Base-by-base conservation (phyloP, 1,284 basidiomycete genomes). In the Fomitopsis betulina region DNA sequence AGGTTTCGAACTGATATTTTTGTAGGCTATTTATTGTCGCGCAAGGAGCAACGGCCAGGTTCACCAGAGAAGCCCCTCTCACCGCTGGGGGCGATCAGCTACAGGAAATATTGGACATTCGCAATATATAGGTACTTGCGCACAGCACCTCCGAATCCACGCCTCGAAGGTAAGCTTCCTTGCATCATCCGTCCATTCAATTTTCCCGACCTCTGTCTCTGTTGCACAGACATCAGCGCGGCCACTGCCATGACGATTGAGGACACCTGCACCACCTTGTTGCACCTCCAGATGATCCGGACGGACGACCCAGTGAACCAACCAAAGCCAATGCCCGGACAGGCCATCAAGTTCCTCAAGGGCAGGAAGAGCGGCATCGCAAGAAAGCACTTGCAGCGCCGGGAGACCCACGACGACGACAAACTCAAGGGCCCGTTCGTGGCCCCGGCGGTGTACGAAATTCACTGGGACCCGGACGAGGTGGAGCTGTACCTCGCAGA, bases 21-120 rank as follows among this genome's bases (percentile, higher is more conserved):
- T 55, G 17, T 59, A 98, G 96, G 96, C 76, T 99, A 98, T 76
- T 79, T 98, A 30, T 75, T 99, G 64, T 98, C 96, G 2, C 96
- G 93, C 79, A 98, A 97, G 70, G 97, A 99, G 72, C 86, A 85
- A 25, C 79, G 93, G 55, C 73, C 86, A 8, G 94, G 96, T 10
- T 93, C 94, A 10, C 96, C 95, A 0, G 96, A 98, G 72, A 93
- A 95, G 67, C 96, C 96, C 6, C 82, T 98, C 13, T 96, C 94
- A 27, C 89, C 85, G 30, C 82, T 98, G 21, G 96, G 96, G 33
- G 88, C 92, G 12, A 78, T 98, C 54, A 91, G 94, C 33, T 99
- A 99, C 75, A 89, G 84, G 73, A 95, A 90, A 65, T 99, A 99
- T 71, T 99, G 97, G 97, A 94, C 88, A 12, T 76, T 96, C 53